These are phyloP conservation scores for Exophiala xenobiotica DNA, from an alignment of 2,329 filamentous ascomycete genomes.

Conservation along the genomic window DNA sequence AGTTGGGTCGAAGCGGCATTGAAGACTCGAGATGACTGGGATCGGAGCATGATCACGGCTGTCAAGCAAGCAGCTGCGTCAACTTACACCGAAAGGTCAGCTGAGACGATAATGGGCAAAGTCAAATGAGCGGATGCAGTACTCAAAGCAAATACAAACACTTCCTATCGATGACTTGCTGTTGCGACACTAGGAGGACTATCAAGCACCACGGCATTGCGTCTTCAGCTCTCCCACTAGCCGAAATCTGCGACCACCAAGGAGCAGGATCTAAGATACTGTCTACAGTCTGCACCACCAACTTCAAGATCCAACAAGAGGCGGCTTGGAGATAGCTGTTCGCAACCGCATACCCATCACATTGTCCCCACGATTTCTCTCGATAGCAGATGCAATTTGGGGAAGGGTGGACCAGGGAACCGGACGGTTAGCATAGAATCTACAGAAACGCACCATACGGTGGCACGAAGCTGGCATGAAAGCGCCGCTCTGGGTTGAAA, in stretches of 20 bases:
- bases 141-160: no score
- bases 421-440: no score
- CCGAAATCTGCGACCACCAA: neutral
- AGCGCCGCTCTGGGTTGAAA: no score
- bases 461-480: no score
- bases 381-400: no score
- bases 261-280: no score
- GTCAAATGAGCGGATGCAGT: constrained; percentile 66
- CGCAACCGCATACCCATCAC: no score
- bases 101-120: constrained; percentile 93
- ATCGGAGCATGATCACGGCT: constrained; percentile 80
- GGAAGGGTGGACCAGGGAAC: no score
- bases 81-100: constrained; percentile 73
- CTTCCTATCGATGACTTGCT: neutral
- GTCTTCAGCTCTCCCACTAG: neutral
- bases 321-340: no score
- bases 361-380: neutral
- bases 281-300: no score
- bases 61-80: constrained; percentile 88
- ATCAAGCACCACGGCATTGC: neutral
- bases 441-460: no score
- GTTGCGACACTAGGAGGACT: neutral
- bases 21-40: constrained; percentile 86
- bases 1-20: constrained; percentile 94
- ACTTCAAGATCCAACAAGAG: no score